Evolutionary conservation across 2,329 filamentous ascomycete species (phyloP).

Genomic region (Neurospora sp.): DNA sequence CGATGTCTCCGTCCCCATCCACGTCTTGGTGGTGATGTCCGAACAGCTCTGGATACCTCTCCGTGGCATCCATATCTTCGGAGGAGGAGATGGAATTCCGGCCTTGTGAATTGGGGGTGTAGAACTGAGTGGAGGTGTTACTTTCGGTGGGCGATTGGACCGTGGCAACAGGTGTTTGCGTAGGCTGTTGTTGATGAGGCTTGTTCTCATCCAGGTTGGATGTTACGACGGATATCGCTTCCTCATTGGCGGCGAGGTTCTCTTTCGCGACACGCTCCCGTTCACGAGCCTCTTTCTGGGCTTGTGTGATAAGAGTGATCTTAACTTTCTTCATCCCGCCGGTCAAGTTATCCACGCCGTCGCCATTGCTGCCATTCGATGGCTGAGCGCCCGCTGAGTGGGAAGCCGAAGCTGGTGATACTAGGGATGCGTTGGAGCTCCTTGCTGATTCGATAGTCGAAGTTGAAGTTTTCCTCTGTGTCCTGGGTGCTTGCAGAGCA

Average conservation of each 20-base stretch:
- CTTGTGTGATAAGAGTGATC: constrained; percentile 49
- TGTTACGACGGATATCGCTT: constrained; percentile 3
- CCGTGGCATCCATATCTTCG: not conserved
- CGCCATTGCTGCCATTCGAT: constrained; percentile 14
- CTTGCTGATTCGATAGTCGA: constrained; percentile 3
- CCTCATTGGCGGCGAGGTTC: constrained; percentile 10
- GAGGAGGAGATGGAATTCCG: not conserved
- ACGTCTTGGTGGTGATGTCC: not conserved
- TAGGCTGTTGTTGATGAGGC: not conserved
- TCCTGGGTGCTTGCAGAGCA: constrained; percentile 21
- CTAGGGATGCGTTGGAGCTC: constrained; percentile 7
- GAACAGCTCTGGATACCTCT: not conserved
- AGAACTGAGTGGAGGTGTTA: not conserved
- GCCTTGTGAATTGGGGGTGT: not conserved
- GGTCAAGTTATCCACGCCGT: constrained; percentile 45
- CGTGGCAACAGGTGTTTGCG: not conserved
- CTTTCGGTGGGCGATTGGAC: not conserved
- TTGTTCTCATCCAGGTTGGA: constrained; percentile 7
- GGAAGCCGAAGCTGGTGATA: constrained; percentile 7
- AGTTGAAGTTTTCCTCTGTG: constrained; percentile 26
- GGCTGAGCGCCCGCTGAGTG: constrained; percentile 2
- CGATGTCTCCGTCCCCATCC: not conserved
- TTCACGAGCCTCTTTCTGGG: constrained; percentile 45
- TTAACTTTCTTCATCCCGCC: constrained; percentile 53
- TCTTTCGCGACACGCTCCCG: constrained; percentile 15